Evolutionary conservation across 495 filamentous ascomycete genomes (phyloP).

Genomic region (Rhizodiscina lignyota): DNA sequence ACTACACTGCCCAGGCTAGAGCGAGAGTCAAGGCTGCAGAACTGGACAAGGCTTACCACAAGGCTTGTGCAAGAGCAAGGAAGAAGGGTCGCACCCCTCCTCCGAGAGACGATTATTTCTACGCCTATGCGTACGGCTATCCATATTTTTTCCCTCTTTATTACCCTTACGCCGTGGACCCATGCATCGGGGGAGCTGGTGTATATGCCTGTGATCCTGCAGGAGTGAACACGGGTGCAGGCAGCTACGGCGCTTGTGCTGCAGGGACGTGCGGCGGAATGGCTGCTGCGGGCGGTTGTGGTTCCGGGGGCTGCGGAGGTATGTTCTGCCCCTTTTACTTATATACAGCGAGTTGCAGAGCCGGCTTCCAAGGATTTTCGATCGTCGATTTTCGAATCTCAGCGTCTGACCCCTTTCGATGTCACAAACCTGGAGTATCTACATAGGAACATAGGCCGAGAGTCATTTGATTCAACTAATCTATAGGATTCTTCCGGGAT

Average conservation of each 20-base stretch:
- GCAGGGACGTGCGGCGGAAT: conserved; percentile 33
- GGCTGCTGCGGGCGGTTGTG: conserved; percentile 36
- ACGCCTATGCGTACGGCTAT: conserved; percentile 34
- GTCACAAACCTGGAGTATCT: too few species aligned
- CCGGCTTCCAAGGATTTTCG: too few species aligned
- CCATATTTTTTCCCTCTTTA: conserved; percentile 36
- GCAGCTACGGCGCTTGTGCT: conserved; percentile 24
- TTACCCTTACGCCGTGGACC: conserved; percentile 34
- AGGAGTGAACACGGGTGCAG: conserved; percentile 6
- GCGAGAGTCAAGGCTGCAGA: conserved; percentile 19
- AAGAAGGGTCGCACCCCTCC: conserved; percentile 40
- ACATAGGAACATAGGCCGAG: too few species aligned
- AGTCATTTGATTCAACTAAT: too few species aligned
- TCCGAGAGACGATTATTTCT: conserved; percentile 31
- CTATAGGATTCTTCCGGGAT: too few species aligned
- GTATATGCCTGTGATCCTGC: conserved; percentile 11
- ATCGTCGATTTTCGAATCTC: too few species aligned
- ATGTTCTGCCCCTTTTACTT: too few species aligned
- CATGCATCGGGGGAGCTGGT: conserved; percentile 5
- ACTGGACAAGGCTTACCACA: conserved; percentile 45
- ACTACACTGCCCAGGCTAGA: conserved; percentile 7
- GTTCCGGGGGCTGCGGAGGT: conserved; percentile 24
- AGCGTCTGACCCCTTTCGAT: too few species aligned
- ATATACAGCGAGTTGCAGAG: too few species aligned
- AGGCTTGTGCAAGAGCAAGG: conserved; percentile 40